Base-by-base conservation (phyloP, 2,329 filamentous ascomycete species). In the Thermoascus crustaceus region DNA sequence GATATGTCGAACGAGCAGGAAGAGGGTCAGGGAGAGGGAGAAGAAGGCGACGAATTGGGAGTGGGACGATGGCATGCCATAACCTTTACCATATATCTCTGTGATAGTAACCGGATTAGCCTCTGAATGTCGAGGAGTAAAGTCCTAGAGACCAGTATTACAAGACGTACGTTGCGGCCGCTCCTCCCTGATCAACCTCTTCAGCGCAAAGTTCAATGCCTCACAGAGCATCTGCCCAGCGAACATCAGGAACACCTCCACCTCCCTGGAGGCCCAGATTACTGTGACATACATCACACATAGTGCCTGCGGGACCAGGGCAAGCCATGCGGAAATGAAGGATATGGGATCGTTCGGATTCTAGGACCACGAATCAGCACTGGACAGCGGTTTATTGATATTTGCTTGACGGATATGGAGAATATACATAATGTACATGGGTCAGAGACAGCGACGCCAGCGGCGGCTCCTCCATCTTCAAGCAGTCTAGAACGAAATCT, bases 11-110 rank as follows among this genome's bases (percentile, higher is more conserved):
- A 88, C 68, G 30, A 94, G 72, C 29, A 98, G 72, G 67, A 96
- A 96, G 13, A 98, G 69, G 16, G 77, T 71, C 40, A 96, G 66
- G 43, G 84, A 91, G 38, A 94, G 67, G 39, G 85, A 82, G 73
- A 94, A 96, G 69, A 86, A 98, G 37, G 82, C 75, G 42, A 89
- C 83, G 58, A 95, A 98, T 66, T 98, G 91, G 6, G 91, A 84
- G 64, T 98, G 91, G 23, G 88, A 95, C 5, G 76, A 80, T 7
- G 91, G 91, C 93, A 98, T 98, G 50, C 91, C 93, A 57, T 98
- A 98, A 45, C 91, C 91, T 61, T 94, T 94, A 37, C 86, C 76
- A 54, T 88, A 79, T 69, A 80, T 77, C 61, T 76, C 75, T 79
- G 46, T 20, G n/a, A 19, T 9, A 25, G 21, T 22, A 36, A 22